Evolutionary conservation across 345 rosid species (phyloP).

Genomic region (Schrenkiella parvula): DNA sequence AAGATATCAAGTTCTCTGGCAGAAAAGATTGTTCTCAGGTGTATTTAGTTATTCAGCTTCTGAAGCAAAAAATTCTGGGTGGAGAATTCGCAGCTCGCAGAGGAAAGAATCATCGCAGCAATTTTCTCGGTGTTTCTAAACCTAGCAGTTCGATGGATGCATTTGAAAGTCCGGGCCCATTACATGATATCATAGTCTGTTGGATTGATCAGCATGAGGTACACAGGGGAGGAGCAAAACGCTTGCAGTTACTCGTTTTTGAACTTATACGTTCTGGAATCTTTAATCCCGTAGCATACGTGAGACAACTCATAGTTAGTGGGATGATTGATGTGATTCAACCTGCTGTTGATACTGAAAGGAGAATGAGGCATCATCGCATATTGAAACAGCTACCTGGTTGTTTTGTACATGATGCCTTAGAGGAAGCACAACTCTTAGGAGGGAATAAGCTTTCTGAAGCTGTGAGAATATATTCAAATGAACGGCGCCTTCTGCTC

Average conservation of each 20-base stretch:
- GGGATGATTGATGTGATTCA: conserved; percentile 67
- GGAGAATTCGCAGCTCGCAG: conserved; percentile 35
- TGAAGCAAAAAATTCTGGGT: conserved; percentile 68
- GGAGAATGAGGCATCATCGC: conserved; percentile 68
- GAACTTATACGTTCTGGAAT: conserved; percentile 84
- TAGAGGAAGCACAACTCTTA: conserved; percentile 63
- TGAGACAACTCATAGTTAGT: conserved; percentile 83
- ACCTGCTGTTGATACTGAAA: conserved; percentile 45
- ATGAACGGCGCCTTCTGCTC: conserved; percentile 80
- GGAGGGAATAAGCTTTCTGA: conserved; percentile 61
- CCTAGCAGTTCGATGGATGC: conserved; percentile 38
- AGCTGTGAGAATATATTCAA: conserved; percentile 62
- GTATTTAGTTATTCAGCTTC: conserved; percentile 68
- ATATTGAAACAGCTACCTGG: conserved; percentile 87
- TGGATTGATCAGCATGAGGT: conserved; percentile 98
- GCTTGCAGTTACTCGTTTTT: conserved; percentile 63
- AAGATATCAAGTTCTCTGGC: conserved; percentile 72
- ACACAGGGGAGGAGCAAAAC: conserved; percentile 66
- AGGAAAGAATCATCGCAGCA: conserved; percentile 37
- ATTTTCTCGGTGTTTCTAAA: conserved; percentile 34
- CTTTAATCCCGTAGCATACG: conserved; percentile 87
- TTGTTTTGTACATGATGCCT: conserved; percentile 47
- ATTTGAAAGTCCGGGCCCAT: conserved; percentile 87
- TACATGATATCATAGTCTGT: conserved; percentile 91
- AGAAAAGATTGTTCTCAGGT: conserved; percentile 78